Conservation (phyloP, 768 basidiomycete species). For the Lenzites betulinus region DNA sequence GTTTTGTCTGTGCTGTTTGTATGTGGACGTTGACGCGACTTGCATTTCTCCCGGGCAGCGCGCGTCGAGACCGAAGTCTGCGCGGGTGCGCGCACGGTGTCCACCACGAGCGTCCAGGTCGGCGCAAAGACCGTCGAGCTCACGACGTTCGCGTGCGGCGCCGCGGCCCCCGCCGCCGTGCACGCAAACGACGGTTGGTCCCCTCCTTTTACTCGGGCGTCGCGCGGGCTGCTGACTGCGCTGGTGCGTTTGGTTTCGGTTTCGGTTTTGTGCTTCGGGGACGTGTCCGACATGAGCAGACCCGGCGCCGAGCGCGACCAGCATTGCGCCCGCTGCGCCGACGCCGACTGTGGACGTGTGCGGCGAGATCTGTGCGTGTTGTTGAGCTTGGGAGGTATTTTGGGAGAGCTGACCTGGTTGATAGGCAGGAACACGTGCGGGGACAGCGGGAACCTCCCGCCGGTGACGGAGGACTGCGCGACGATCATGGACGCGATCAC, state of each 20-base stretch:
- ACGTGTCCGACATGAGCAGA: no score
- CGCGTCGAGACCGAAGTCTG: background rate
- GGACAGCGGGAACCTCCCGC: conserved; percentile 19
- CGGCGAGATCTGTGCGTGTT: conserved; percentile 18
- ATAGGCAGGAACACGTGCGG: conserved; percentile 21
- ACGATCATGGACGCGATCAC: conserved; percentile 22
- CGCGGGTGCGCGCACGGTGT: background rate
- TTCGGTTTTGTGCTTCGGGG: no score
- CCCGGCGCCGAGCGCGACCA: background rate
- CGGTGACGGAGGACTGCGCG: conserved; percentile 18
- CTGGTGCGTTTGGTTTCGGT: no score
- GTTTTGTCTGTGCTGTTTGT: background rate
- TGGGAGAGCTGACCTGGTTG: background rate
- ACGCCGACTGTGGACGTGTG: conserved; percentile 10
- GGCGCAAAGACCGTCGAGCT: conserved; percentile 13
- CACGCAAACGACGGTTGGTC: conserved; percentile 1
- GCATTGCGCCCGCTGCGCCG: background rate
- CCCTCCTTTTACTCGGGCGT: background rate
- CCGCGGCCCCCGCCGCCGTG: background rate
- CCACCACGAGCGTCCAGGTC: conserved; percentile 9
- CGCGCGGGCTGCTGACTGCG: no score
- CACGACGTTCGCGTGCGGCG: conserved; percentile 15
- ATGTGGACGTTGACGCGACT: background rate
- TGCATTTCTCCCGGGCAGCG: background rate
- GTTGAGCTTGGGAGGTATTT: no score